Conservation (phyloP, 768 basidiomycete species). For the Pluteus cervinus region DNA sequence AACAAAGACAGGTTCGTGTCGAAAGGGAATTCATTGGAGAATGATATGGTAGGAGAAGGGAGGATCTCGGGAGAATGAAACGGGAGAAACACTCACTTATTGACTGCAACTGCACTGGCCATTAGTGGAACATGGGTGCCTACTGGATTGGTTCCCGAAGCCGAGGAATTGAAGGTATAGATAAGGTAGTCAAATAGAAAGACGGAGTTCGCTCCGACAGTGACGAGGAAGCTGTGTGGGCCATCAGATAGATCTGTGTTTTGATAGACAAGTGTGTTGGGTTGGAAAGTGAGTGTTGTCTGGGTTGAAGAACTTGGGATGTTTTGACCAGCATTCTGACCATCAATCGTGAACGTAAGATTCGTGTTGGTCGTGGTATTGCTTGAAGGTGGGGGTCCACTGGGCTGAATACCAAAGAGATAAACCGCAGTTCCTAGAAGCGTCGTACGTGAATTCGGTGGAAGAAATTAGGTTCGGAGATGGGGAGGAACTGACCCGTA, state of each 20-base stretch:
- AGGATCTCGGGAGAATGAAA: conserved; percentile 22
- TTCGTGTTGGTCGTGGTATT: conserved; percentile 33
- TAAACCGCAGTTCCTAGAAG: conserved; percentile 49
- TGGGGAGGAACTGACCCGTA: conserved; percentile 25
- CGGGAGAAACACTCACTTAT: conserved; percentile 29
- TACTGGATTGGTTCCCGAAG: background rate
- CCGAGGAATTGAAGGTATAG: conserved; percentile 20
- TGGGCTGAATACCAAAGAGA: conserved; percentile 35
- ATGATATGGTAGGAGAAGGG: background rate
- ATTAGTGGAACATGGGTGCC: no score
- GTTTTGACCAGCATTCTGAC: background rate
- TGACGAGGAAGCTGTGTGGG: conserved; percentile 36
- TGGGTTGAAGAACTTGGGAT: conserved; percentile 1
- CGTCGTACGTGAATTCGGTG: conserved; percentile 4
- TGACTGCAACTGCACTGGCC: conserved; percentile 6
- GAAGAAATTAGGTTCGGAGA: conserved; percentile 1
- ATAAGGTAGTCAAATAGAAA: conserved; percentile 46
- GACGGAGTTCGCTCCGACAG: conserved; percentile 36
- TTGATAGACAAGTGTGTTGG: conserved; percentile 32
- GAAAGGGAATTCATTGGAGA: background rate
- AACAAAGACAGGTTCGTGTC: background rate
- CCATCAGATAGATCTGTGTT: conserved; percentile 25
- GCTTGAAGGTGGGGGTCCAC: conserved; percentile 15
- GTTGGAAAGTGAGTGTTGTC: conserved; percentile 21
- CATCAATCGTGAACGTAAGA: conserved; percentile 38